Conservation (phyloP, 75 land plant genomes). For the Sequoiadendron giganteum region DNA sequence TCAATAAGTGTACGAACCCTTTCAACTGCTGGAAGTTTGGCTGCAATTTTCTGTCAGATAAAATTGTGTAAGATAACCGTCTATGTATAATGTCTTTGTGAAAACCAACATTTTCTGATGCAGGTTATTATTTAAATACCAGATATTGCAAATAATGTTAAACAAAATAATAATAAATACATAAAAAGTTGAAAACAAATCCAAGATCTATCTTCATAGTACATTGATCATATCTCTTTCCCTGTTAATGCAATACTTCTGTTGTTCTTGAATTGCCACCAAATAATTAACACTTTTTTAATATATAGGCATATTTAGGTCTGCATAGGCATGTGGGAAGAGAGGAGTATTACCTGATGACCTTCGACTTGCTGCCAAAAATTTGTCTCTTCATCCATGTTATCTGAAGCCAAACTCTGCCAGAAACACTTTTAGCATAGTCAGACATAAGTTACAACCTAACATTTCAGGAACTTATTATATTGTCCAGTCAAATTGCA, state of each 20-base stretch:
- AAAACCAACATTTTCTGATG: not conserved
- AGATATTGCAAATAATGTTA: not conserved
- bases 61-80: not conserved
- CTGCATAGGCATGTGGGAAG: not conserved
- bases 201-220: not conserved
- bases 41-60: slow-evolving; percentile 56
- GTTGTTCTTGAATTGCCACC: not conserved
- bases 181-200: not conserved
- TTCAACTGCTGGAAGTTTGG: slow-evolving; percentile 60
- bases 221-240: not conserved
- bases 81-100: not conserved
- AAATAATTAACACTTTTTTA: not conserved
- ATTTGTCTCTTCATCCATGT: slow-evolving; percentile 1
- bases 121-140: not conserved
- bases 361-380: slow-evolving; percentile 11
- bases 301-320: no score
- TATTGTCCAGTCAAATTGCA: not conserved
- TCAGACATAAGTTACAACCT: not conserved
- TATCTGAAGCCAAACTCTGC: slow-evolving; percentile 8
- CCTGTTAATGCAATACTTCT: not conserved
- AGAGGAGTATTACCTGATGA: slow-evolving; percentile 7
- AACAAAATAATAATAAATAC: not conserved
- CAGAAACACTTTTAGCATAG: not conserved
- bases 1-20: slow-evolving; percentile 77
- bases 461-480: not conserved